A percentile compares a stretch with the other conserved stretches of the same genome.
Evolutionary conservation across 257 asterid species (phyloP).

Genomic region (Scutellaria minor): DNA sequence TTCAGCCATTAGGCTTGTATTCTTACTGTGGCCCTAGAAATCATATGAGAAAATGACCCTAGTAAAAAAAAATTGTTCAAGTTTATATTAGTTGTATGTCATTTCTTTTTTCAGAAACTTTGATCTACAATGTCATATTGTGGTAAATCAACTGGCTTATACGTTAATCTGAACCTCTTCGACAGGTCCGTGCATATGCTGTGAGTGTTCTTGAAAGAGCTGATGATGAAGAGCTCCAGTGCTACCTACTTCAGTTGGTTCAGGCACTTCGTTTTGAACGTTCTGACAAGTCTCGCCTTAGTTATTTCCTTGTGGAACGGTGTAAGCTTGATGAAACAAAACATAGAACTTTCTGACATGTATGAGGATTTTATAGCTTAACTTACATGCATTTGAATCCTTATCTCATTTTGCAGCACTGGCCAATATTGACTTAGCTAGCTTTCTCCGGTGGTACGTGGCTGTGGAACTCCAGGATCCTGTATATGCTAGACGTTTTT

Average conservation of each 20-base stretch:
- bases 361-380: conserved; percentile 24
- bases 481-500: conserved; percentile 88
- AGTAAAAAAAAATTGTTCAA: not conserved
- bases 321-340: conserved; percentile 60
- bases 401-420: conserved; percentile 64
- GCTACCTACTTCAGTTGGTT: conserved; percentile 97
- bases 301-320: conserved; percentile 94
- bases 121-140: not conserved
- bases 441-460: conserved; percentile 98
- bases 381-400: conserved; percentile 10
- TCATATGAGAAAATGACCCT: no score
- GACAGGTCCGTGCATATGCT: conserved; percentile 94
- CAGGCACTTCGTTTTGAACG: conserved; percentile 99
- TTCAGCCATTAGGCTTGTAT: not conserved
- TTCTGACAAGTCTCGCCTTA: conserved; percentile 88
- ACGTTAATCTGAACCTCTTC: conserved; percentile 31
- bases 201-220: conserved; percentile 97
- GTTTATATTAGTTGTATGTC: not conserved
- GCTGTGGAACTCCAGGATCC: conserved; percentile 99
- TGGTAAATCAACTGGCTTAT: conserved; percentile 12
- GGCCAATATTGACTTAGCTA: conserved; percentile 89
- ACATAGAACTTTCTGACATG: conserved; percentile 32
- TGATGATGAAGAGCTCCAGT: conserved; percentile 98
- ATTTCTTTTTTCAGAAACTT: not conserved
- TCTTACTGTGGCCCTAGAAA: conserved; percentile 3